These are phyloP conservation scores for Nothopassalora personata DNA, from an alignment of 2,329 filamentous ascomycete genomes.

Conservation along the genomic window DNA sequence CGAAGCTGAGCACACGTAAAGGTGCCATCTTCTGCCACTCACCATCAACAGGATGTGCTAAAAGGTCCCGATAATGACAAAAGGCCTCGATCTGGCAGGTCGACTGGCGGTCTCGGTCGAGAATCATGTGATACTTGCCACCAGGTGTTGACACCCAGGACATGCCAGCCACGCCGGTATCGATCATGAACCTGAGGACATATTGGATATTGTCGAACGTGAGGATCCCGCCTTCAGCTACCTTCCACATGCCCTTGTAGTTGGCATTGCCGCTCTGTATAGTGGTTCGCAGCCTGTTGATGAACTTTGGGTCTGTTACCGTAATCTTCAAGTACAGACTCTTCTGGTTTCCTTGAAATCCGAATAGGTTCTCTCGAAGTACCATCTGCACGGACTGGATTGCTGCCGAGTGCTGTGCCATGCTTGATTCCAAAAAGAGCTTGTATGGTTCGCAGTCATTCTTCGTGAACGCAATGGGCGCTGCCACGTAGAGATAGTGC, in stretches of 20 bases:
- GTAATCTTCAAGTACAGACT: conserved; percentile 91
- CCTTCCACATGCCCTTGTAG: conserved; percentile 86
- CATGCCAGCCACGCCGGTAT: conserved; percentile 92
- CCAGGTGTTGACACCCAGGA: conserved; percentile 88
- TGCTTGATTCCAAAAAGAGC: conserved; percentile 69
- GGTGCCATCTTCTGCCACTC: conserved; percentile 99
- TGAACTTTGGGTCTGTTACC: conserved; percentile 81
- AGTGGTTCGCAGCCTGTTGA: conserved; percentile 66
- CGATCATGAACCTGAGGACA: conserved; percentile 94
- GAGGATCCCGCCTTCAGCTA: conserved; percentile 63
- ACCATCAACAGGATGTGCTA: conserved; percentile 81
- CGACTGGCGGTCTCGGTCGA: conserved; percentile 65
- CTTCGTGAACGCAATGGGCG: conserved; percentile 73
- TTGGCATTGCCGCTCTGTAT: conserved; percentile 76
- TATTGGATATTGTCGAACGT: conserved; percentile 98
- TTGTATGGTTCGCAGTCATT: conserved; percentile 75
- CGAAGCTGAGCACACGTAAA: conserved; percentile 85
- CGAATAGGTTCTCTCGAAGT: conserved; percentile 85
- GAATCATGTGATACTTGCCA: conserved; percentile 65
- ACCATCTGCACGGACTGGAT: conserved; percentile 79
- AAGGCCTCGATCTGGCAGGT: conserved; percentile 95
- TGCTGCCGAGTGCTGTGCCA: conserved; percentile 66
- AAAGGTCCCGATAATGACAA: conserved; percentile 73
- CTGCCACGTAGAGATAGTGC: conserved; percentile 91
- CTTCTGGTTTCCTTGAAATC: conserved; percentile 88